A percentile compares a stretch with the other conserved stretches of the same genome.
Conservation (phyloP, 2,329 filamentous ascomycete species). For the Penicillium sp. region DNA sequence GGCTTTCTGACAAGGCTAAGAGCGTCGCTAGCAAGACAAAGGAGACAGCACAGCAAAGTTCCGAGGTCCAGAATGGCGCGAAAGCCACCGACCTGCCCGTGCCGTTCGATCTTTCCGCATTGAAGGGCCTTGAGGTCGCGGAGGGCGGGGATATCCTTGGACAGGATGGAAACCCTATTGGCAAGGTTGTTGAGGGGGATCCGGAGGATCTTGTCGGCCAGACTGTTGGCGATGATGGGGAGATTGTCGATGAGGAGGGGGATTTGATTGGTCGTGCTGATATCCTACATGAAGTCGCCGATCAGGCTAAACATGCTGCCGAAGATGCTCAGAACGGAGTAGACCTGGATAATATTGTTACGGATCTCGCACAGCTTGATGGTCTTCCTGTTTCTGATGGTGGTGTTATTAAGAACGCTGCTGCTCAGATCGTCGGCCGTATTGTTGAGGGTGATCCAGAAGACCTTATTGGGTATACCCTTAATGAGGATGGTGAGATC, state of each 20-base stretch:
- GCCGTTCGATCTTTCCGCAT: conserved; percentile 32
- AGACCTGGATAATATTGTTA: conserved; percentile 32
- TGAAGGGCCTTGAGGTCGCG: conserved; percentile 42
- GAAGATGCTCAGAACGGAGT: conserved; percentile 16
- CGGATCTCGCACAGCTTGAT: conserved; percentile 35
- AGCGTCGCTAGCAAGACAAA: conserved; percentile 17
- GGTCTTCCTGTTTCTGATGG: conserved; percentile 51
- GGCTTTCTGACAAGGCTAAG: conserved; percentile 18
- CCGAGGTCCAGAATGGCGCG: conserved; percentile 4
- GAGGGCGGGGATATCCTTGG: conserved; percentile 40
- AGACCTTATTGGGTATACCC: conserved; percentile 40
- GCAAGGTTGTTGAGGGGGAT: conserved; percentile 42
- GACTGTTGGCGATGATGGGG: conserved; percentile 38
- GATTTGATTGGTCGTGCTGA: conserved; percentile 41
- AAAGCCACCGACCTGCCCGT: conserved; percentile 14
- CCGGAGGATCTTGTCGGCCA: conserved; percentile 43
- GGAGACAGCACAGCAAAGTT: conserved; percentile 13
- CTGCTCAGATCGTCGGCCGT: conserved; percentile 39
- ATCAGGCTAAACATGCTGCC: conserved; percentile 21
- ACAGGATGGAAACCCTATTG: conserved; percentile 36
- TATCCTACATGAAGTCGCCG: conserved; percentile 24
- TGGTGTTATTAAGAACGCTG: conserved; percentile 51
- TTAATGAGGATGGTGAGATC: conserved; percentile 43
- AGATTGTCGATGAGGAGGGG: conserved; percentile 34
- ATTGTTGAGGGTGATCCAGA: conserved; percentile 43